Evolutionary conservation across 352 stramenopile species (phyloP).

Genomic region (Phytophthora palmivora): DNA sequence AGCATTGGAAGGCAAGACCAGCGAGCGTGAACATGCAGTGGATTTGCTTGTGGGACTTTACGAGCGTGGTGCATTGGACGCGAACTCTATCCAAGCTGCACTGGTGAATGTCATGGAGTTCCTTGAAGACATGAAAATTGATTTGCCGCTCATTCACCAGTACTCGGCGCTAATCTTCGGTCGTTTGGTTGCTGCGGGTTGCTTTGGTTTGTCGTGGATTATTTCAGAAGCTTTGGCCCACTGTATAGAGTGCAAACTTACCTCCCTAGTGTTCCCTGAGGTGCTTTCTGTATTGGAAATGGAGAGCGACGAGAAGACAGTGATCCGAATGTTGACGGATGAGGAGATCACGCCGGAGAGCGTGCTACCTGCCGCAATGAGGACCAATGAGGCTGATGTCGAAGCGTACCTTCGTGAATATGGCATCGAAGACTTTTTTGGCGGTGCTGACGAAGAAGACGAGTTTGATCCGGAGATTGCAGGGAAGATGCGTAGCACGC

Average conservation of each 20-base stretch:
- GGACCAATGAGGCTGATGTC: conserved; percentile 51
- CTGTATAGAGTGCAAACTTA: conserved; percentile 68
- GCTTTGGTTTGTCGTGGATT: conserved; percentile 88
- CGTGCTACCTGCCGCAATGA: conserved; percentile 53
- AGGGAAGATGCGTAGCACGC: conserved; percentile 68
- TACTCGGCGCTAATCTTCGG: conserved; percentile 81
- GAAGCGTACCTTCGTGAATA: conserved; percentile 69
- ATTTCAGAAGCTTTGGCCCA: conserved; percentile 60
- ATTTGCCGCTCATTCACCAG: conserved; percentile 84
- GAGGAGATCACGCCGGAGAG: conserved; percentile 73
- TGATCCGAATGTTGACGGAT: conserved; percentile 80
- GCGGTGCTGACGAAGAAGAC: conserved; percentile 54
- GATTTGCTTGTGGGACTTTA: conserved; percentile 84
- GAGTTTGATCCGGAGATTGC: conserved; percentile 71
- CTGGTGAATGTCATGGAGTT: conserved; percentile 82
- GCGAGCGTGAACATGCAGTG: conserved; percentile 71
- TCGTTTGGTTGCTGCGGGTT: conserved; percentile 76
- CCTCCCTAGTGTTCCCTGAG: conserved; percentile 76
- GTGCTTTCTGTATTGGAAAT: conserved; percentile 74
- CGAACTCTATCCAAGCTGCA: conserved; percentile 75
- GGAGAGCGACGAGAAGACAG: conserved; percentile 68
- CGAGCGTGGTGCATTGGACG: conserved; percentile 65
- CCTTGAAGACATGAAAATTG: conserved; percentile 87
- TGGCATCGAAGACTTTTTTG: conserved; percentile 74
- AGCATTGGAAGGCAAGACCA: conserved; percentile 77